These are phyloP conservation scores for Beauveria caledonica DNA, from an alignment of 2,329 filamentous ascomycete species.

Conservation along the genomic window DNA sequence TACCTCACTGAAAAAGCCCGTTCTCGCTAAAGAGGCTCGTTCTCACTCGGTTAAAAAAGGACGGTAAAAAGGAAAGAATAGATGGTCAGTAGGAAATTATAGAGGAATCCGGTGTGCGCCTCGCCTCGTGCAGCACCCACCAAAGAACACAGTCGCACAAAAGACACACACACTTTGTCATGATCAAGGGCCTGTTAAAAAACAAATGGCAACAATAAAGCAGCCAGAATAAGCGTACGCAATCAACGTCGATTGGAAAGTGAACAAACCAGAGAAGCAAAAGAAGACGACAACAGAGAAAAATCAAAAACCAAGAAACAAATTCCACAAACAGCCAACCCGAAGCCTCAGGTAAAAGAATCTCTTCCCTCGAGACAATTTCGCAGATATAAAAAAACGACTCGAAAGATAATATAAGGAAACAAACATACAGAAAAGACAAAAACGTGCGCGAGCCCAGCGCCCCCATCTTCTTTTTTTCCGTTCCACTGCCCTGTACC, in stretches of 20 bases:
- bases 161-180: neutral
- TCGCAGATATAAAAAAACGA: slow-evolving; percentile 11
- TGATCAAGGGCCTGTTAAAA: neutral
- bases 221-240: slow-evolving; percentile 4
- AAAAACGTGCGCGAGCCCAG: neutral
- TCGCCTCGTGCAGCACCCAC: neutral
- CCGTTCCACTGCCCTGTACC: neutral
- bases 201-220: neutral
- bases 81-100: too few relatives aligned
- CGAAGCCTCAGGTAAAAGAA: neutral
- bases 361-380: slow-evolving; percentile 2
- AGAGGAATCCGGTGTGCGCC: too few relatives aligned
- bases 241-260: neutral
- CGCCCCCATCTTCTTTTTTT: neutral
- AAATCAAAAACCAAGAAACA: neutral
- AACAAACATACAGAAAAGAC: neutral
- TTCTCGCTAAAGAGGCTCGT: too few relatives aligned
- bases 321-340: slow-evolving; percentile 10
- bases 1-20: too few relatives aligned
- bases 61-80: too few relatives aligned
- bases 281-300: slow-evolving; percentile 6
- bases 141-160: neutral
- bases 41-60: too few relatives aligned
- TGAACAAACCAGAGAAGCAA: neutral
- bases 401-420: slow-evolving; percentile 1